Percentiles rank a stretch among this genome's conserved stretches.
These are phyloP conservation scores for Talaromyces wortmannii DNA, from an alignment of 495 filamentous ascomycete genomes.

Conservation along the genomic window DNA sequence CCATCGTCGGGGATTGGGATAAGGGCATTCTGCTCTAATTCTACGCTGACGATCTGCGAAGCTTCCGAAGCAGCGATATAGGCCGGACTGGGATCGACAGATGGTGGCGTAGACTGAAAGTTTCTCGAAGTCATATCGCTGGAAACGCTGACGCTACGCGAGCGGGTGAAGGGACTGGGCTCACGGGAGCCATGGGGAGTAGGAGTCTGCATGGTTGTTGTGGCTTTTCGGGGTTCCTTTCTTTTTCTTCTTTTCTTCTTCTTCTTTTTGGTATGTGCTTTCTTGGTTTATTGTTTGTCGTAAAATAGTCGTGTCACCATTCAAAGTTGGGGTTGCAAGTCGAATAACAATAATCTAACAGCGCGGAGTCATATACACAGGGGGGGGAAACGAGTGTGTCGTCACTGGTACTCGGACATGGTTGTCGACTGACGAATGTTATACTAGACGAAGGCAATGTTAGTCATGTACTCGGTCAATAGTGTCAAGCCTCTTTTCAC, in stretches of 20 bases:
- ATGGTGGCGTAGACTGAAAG: conserved; percentile 53
- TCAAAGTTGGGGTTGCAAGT: neutral
- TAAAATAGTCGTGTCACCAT: neutral
- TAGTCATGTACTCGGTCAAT: neutral
- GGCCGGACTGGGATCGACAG: conserved; percentile 70
- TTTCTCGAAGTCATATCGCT: conserved; percentile 30
- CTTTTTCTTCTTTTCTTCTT: neutral
- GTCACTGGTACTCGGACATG: neutral
- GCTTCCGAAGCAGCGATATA: conserved; percentile 89
- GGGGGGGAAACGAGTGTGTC: neutral
- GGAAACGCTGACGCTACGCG: conserved; percentile 38
- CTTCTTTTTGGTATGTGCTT: no score
- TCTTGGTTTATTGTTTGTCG: neutral
- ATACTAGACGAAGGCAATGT: neutral
- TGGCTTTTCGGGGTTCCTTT: neutral
- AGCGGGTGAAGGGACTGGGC: conserved; percentile 27
- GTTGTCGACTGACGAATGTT: neutral
- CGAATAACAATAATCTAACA: neutral
- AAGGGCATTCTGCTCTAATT: conserved; percentile 68
- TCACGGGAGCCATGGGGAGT: conserved; percentile 4
- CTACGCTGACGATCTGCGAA: conserved; percentile 83
- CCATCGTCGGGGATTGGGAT: conserved; percentile 54
- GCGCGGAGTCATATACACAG: neutral
- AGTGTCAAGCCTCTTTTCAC: no score
- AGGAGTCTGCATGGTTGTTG: neutral